A percentile compares a stretch with the other conserved stretches of the same genome.
These are phyloP conservation scores for Dalbergia oliveri DNA, from an alignment of 306 rosid genomes.

Conservation along the genomic window DNA sequence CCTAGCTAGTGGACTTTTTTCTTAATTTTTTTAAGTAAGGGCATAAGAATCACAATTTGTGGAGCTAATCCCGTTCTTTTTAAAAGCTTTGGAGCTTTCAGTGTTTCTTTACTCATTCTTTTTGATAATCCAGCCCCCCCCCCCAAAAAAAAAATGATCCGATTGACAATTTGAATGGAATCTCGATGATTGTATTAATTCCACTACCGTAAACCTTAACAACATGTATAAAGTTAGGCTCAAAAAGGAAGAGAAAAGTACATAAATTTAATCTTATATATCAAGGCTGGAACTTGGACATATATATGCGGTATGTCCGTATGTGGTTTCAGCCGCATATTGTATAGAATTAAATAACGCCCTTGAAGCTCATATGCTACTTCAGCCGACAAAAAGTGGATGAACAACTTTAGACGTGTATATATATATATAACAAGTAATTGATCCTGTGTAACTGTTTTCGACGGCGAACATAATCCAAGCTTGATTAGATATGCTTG, in stretches of 20 bases:
- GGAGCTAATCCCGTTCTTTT: constrained; percentile 42
- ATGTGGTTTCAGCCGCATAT: not conserved
- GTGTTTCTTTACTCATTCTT: constrained; percentile 1
- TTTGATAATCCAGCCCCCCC: not conserved
- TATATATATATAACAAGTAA: not conserved
- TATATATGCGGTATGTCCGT: not conserved
- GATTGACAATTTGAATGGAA: not conserved
- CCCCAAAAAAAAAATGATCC: not conserved
- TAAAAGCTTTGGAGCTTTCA: constrained; percentile 16
- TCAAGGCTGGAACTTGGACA: constrained; percentile 7
- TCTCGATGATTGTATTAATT: constrained; percentile 7
- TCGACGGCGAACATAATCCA: not conserved
- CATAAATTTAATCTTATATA: constrained; percentile 2
- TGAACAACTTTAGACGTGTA: not conserved
- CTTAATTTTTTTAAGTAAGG: not conserved
- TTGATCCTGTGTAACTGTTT: not conserved
- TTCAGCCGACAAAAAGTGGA: constrained; percentile 10
- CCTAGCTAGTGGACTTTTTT: not conserved
- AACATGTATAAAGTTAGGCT: not conserved
- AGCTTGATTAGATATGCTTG: not conserved
- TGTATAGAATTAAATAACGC: not conserved
- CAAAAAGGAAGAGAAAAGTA: not conserved
- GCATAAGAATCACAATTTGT: constrained; percentile 13
- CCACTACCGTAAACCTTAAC: not conserved
- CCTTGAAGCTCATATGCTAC: not conserved